These are phyloP conservation scores for Rhodosporidiobolus sp. DNA, from an alignment of 768 basidiomycete species.

Conservation along the genomic window DNA sequence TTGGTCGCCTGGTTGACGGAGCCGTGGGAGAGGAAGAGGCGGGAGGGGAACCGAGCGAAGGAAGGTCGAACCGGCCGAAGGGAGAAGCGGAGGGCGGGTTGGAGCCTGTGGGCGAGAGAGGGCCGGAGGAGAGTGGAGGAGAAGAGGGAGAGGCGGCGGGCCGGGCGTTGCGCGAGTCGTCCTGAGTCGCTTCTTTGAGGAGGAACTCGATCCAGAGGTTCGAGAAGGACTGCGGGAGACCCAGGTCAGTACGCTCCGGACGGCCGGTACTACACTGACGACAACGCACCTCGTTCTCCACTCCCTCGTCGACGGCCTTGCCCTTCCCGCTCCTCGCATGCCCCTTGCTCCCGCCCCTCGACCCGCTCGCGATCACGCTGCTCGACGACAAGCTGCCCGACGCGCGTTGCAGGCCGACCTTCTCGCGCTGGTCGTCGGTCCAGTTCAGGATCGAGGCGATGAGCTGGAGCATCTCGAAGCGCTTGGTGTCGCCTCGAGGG, in stretches of 20 bases:
- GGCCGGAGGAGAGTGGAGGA: background rate
- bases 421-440: slow-evolving; percentile 85
- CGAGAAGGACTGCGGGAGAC: slow-evolving; percentile 75
- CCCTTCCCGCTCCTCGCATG: slow-evolving; percentile 39
- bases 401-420: slow-evolving; percentile 64
- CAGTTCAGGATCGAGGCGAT: slow-evolving; percentile 87
- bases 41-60: slow-evolving; percentile 29
- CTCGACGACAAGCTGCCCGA: slow-evolving; percentile 13
- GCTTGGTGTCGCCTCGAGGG: slow-evolving; percentile 84
- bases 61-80: slow-evolving; percentile 24
- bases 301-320: slow-evolving; percentile 34
- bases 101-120: background rate
- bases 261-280: background rate
- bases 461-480: slow-evolving; percentile 92
- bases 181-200: slow-evolving; percentile 71
- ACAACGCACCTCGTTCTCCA: slow-evolving; percentile 37
- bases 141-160: slow-evolving; percentile 3
- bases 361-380: slow-evolving; percentile 30
- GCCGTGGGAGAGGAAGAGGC: background rate
- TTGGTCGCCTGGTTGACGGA: slow-evolving; percentile 22
- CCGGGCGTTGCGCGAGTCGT: background rate
- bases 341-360: slow-evolving; percentile 25
- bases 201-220: slow-evolving; percentile 97
- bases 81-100: background rate
- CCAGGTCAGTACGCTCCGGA: background rate